Percentiles rank a stretch among this genome's conserved stretches.
These are phyloP conservation scores for Centaurea solstitialis DNA, from an alignment of 129 eudicot genomes.

Conservation along the genomic window DNA sequence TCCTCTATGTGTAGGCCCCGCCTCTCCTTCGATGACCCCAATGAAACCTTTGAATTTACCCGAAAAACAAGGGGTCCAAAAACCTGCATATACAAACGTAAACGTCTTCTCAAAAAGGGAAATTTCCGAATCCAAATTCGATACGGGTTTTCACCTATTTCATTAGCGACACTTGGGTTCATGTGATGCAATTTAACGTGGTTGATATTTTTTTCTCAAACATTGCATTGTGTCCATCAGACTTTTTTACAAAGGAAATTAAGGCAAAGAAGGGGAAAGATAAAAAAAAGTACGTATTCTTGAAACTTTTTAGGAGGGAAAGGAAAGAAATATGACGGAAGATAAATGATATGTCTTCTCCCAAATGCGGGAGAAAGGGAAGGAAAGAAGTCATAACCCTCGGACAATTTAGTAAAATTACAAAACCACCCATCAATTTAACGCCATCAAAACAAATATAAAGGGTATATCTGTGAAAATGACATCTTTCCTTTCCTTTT, in stretches of 20 bases:
- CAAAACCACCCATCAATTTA: background rate
- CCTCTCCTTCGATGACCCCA: constrained; percentile 40
- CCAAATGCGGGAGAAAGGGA: background rate
- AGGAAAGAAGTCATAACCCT: no score
- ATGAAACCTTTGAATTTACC: constrained; percentile 57
- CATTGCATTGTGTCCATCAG: background rate
- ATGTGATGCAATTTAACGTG: background rate
- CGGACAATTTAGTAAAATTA: background rate
- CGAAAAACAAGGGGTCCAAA: constrained; percentile 79
- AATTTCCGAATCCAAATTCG: background rate
- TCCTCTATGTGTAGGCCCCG: constrained; percentile 60
- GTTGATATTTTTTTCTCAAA: background rate
- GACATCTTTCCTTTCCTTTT: background rate
- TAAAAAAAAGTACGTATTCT: no score
- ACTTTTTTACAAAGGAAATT: background rate
- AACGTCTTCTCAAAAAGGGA: background rate
- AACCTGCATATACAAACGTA: constrained; percentile 49
- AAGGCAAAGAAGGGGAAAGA: background rate
- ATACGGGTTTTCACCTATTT: background rate
- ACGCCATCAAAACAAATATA: background rate
- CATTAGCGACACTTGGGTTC: background rate
- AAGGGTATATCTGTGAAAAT: background rate
- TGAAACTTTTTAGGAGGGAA: background rate
- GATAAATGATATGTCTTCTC: background rate
- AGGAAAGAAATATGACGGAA: background rate